Percentiles rank a stretch among this genome's conserved stretches.
phyloP scores from a whole-genome alignment of 2,329 filamentous ascomycete genomes.

The Ophiostoma populinum region DNA sequence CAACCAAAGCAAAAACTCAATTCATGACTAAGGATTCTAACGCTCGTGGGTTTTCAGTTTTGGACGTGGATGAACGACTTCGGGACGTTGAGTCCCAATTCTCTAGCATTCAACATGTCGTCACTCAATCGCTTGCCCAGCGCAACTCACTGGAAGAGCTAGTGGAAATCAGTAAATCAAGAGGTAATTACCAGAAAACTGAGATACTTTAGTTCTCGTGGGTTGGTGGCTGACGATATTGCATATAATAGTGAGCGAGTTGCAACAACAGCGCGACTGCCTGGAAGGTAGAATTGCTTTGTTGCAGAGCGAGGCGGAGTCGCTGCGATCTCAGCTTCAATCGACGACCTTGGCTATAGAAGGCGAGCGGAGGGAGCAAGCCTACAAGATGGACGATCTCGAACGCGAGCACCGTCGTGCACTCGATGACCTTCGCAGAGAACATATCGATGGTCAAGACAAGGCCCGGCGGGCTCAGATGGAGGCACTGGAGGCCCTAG shows the following conservation, averaged over 20 bases:
- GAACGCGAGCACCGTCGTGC: slow-evolving; percentile 36
- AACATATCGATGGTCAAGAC: slow-evolving; percentile 37
- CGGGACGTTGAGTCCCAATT: slow-evolving; percentile 63
- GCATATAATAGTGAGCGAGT: slow-evolving; percentile 23
- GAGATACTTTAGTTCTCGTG: neutral
- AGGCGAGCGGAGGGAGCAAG: slow-evolving; percentile 26
- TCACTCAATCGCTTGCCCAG: slow-evolving; percentile 51
- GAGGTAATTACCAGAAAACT: slow-evolving; percentile 38
- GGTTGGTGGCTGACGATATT: slow-evolving; percentile 8
- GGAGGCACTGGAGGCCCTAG: slow-evolving; percentile 49
- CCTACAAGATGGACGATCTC: slow-evolving; percentile 37
- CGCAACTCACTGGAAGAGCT: slow-evolving; percentile 56
- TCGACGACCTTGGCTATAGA: slow-evolving; percentile 24
- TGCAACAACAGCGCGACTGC: slow-evolving; percentile 30
- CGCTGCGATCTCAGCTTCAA: slow-evolving; percentile 27
- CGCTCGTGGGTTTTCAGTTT: slow-evolving; percentile 45
- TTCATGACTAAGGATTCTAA: slow-evolving; percentile 51
- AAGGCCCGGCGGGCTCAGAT: slow-evolving; percentile 42
- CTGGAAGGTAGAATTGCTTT: slow-evolving; percentile 29
- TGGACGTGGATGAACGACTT: slow-evolving; percentile 64
- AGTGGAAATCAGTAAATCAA: slow-evolving; percentile 54
- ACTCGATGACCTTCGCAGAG: slow-evolving; percentile 33
- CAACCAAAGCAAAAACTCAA: slow-evolving; percentile 19
- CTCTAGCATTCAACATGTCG: slow-evolving; percentile 50
- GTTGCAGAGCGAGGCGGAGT: slow-evolving; percentile 43